phyloP scores from a whole-genome alignment of 129 eudicot species.

The Escallonia herrerae region DNA sequence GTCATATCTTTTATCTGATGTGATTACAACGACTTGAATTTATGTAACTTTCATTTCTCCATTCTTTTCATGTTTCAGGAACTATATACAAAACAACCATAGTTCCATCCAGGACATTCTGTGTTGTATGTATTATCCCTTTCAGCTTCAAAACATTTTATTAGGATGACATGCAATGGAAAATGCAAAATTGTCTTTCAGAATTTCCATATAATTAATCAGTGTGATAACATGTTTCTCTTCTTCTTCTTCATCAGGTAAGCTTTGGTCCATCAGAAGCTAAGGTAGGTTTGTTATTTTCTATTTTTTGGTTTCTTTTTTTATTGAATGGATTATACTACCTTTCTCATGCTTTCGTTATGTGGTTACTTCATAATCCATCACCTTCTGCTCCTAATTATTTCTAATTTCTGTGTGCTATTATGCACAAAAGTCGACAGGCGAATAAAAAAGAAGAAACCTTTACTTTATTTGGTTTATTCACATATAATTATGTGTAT shows the following conservation, averaged over 20 bases:
- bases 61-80: slow-evolving; percentile 44
- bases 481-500: slow-evolving; percentile 3
- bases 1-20: not conserved
- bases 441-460: too few species aligned
- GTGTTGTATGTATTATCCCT: slow-evolving; percentile 54
- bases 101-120: slow-evolving; percentile 86
- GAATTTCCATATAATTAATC: not conserved
- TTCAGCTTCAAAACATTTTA: not conserved
- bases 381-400: too few species aligned
- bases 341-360: not conserved
- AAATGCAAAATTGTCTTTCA: not conserved
- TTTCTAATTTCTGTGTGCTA: too few species aligned
- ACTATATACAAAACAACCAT: slow-evolving; percentile 80
- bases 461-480: not conserved
- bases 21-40: not conserved
- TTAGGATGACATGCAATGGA: not conserved
- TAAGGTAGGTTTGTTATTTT: slow-evolving; percentile 50
- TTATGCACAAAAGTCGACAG: too few species aligned
- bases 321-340: not conserved
- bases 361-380: not conserved
- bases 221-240: slow-evolving; percentile 4
- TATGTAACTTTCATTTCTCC: not conserved
- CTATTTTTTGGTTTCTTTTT: slow-evolving; percentile 1
- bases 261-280: slow-evolving; percentile 98
- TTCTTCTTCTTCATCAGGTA: slow-evolving; percentile 48